phyloP scores from a whole-genome alignment of 73 alveolate genomes.

The Paramecium pentaurelia region DNA sequence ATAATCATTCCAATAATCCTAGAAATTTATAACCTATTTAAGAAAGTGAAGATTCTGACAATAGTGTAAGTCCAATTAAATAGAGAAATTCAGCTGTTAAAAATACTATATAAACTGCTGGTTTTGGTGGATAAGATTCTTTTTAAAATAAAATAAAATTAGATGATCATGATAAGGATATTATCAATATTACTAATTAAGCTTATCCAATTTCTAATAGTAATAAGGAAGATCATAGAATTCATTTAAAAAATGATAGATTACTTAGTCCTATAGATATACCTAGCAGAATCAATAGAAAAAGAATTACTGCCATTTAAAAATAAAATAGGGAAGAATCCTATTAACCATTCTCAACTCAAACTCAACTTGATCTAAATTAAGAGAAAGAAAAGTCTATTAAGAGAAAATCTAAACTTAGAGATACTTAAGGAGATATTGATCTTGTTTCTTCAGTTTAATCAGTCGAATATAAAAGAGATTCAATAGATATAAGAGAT shows the following conservation, averaged over 20 bases:
- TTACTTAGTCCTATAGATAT: neutral
- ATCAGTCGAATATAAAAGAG: neutral
- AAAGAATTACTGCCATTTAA: neutral
- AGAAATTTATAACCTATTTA: neutral
- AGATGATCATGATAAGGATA: neutral
- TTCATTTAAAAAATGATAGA: neutral
- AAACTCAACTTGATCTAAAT: neutral
- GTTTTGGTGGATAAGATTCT: neutral
- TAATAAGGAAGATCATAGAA: neutral
- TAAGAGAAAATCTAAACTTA: neutral
- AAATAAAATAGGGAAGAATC: neutral
- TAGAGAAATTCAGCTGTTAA: neutral
- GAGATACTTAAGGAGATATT: neutral
- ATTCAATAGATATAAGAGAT: neutral
- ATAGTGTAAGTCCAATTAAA: neutral
- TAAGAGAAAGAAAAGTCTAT: neutral
- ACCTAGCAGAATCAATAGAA: neutral
- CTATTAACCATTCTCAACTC: neutral
- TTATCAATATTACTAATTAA: neutral
- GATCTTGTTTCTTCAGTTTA: neutral
- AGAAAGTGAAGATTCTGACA: neutral
- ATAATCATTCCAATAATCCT: neutral
- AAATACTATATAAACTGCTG: constrained; percentile 23
- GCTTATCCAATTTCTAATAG: neutral
- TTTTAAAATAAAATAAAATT: neutral